Base-by-base conservation (phyloP, 208 protist genomes). In the Ichthyophonus hoferi region DNA sequence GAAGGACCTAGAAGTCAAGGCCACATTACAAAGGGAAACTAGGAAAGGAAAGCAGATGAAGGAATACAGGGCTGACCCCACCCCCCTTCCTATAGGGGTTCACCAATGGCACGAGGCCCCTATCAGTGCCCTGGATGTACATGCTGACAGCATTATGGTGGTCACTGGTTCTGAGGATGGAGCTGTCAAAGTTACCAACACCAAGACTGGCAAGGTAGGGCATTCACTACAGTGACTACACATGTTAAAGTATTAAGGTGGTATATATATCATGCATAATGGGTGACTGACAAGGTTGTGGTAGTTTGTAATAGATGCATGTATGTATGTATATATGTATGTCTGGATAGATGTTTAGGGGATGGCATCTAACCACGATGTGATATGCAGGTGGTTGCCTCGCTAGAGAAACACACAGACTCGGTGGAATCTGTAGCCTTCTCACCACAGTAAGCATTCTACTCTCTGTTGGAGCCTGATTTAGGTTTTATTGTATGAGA, bases 111-210 rank as follows among this genome's bases (percentile, higher is more conserved):
- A 83, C 79, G 35, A 33, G 50, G 50, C 50, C 14, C 34, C 87
- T 2, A 37, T 90, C 3, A 86, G 78, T 7, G 1, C 42, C 7
- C 17, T 86, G 37, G 87, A 77, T 1, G 43, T 35, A 37, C 31
- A 67, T 42, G 7, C 1, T 1, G 87, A 90, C 79, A 90, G 43
- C 79, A 79, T 67, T 33, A n/a, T 90, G 2, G 77, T 90, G 1
- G 31, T 82, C 35, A 90, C 76, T 31, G 87, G 87, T 37, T 41
- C 79, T 1, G n/a, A 17, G 35, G 87, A 90, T 33, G 3, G 39
- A n/a, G n/a, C 1, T 3, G 87, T 79, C 1, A 76, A 40, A 3
- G 34, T 90, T n/a, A 90, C 42, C 39, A 79, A 42, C 24, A 50
- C n/a, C 39, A 50, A 86, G 41, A 76, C 77, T n/a, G 79, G 79